Conservation (phyloP, 1,284 basidiomycete species). For the Cerioporus squamosus region DNA sequence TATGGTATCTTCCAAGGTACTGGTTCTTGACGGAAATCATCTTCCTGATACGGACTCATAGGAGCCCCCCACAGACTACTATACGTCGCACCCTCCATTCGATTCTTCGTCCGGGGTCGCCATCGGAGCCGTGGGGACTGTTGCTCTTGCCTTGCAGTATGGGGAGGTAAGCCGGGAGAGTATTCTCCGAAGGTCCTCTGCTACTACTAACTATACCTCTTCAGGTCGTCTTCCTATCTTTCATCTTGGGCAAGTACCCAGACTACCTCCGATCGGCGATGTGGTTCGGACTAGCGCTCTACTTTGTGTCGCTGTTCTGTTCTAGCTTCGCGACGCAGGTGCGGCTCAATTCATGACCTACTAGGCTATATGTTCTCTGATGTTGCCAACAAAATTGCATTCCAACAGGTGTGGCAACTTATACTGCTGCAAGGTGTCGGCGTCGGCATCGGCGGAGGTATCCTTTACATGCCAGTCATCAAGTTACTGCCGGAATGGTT, state of each 20-base stretch:
- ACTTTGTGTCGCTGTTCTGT: slow-evolving; percentile 22
- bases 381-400: no score
- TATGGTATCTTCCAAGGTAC: slow-evolving; percentile 31
- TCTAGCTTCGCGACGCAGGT: slow-evolving; percentile 33
- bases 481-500: slow-evolving; percentile 28
- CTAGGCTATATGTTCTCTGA: no score
- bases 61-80: slow-evolving; percentile 20
- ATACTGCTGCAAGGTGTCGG: slow-evolving; percentile 33
- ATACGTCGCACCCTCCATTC: slow-evolving; percentile 26
- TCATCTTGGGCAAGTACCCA: slow-evolving; percentile 29
- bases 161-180: slow-evolving; percentile 20
- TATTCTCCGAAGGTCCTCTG: no score
- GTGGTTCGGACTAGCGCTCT: slow-evolving; percentile 25
- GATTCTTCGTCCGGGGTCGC: slow-evolving; percentile 17
- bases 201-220: neutral
- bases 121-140: slow-evolving; percentile 24
- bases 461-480: slow-evolving; percentile 30
- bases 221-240: slow-evolving; percentile 26
- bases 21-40: neutral
- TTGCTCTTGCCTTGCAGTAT: slow-evolving; percentile 27
- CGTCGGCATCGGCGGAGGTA: slow-evolving; percentile 30
- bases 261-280: slow-evolving; percentile 26
- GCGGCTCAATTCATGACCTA: no score
- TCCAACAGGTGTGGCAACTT: slow-evolving; percentile 29
- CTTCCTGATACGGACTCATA: neutral